phyloP scores from a whole-genome alignment of 2,329 filamentous ascomycete species.

The Pseudocercospora pini-densiflorae region DNA sequence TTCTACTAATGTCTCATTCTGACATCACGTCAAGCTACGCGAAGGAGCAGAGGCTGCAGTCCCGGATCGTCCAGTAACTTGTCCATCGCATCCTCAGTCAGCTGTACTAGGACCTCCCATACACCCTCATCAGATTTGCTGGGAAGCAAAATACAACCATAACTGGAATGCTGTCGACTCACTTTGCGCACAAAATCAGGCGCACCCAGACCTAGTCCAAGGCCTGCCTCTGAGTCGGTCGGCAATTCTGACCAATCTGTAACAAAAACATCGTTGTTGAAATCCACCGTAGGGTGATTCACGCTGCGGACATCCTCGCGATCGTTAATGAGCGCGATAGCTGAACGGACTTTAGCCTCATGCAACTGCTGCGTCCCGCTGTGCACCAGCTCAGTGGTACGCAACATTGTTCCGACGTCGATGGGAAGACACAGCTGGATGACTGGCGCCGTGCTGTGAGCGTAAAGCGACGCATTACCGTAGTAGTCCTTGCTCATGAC shows the following conservation, averaged over 20 bases:
- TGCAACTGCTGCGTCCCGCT: constrained; percentile 2
- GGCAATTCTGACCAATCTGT: constrained; percentile 31
- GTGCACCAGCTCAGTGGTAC: constrained; percentile 11
- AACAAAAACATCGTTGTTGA: constrained; percentile 23
- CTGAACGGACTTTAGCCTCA: constrained; percentile 23
- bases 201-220: constrained; percentile 28
- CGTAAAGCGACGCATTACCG: constrained; percentile 22
- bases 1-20: not conserved
- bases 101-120: constrained; percentile 32
- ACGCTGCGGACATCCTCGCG: constrained; percentile 8
- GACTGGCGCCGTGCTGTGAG: constrained; percentile 12
- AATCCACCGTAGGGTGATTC: constrained; percentile 2
- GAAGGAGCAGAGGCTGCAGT: constrained; percentile 19
- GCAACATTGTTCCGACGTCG: constrained; percentile 22
- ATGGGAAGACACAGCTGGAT: constrained; percentile 20
- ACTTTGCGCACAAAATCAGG: constrained; percentile 27
- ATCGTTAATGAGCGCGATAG: constrained; percentile 27
- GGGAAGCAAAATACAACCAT: constrained; percentile 27
- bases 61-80: constrained; percentile 25
- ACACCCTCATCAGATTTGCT: constrained; percentile 15
- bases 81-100: constrained; percentile 23
- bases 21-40: constrained; percentile 10
- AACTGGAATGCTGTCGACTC: constrained; percentile 14
- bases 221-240: constrained; percentile 17
- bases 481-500: constrained; percentile 16